A percentile compares a stretch with the other conserved stretches of the same genome.
Conservation (phyloP, 441 rosid genomes). For the Kokia cookei region DNA sequence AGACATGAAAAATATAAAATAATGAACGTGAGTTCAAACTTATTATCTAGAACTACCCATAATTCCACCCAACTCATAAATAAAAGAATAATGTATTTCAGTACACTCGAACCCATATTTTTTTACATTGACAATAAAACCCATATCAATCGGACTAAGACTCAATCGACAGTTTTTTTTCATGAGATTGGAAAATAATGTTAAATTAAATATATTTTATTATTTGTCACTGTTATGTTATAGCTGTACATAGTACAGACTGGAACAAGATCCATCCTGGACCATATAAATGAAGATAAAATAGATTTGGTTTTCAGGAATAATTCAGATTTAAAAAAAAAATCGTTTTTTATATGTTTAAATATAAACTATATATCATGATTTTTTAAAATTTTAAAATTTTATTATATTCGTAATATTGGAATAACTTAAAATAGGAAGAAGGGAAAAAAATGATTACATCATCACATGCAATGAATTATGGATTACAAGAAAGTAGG, state of each 20-base stretch:
- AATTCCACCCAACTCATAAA: too few relatives aligned
- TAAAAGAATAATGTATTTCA: too few relatives aligned
- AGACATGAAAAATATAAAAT: too few relatives aligned
- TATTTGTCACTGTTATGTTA: conserved; percentile 7
- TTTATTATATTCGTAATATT: background rate
- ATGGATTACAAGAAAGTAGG: conserved; percentile 19
- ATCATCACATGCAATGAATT: conserved; percentile 33
- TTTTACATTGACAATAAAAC: too few relatives aligned
- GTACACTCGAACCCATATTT: too few relatives aligned
- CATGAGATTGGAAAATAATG: background rate
- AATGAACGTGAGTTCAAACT: too few relatives aligned
- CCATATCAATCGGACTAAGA: too few relatives aligned
- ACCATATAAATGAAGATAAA: background rate
- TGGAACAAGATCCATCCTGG: conserved; percentile 11
- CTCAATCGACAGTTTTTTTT: too few relatives aligned
- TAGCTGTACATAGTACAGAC: conserved; percentile 3
- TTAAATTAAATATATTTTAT: background rate
- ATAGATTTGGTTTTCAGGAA: background rate
- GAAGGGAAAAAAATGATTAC: conserved; percentile 3
- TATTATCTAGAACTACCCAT: too few relatives aligned
- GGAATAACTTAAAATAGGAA: background rate
- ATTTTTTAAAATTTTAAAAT: background rate
- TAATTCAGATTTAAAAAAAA: background rate
- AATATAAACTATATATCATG: too few relatives aligned
- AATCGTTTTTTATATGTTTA: too few relatives aligned